phyloP scores from a whole-genome alignment of 371 early-diverging fungal genomes.

The Gilbertella persicaria region DNA sequence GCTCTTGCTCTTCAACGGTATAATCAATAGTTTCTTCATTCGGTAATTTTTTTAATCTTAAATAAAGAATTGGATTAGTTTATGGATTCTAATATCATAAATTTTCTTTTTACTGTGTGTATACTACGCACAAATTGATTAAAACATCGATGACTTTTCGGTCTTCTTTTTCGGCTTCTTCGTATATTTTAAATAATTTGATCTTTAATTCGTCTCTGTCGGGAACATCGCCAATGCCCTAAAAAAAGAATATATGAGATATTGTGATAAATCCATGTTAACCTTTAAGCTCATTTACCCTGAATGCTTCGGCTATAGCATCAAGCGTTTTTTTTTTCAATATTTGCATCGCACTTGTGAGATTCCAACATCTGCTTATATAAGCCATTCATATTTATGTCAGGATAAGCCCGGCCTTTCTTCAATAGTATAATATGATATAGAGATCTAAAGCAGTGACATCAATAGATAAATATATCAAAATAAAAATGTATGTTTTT shows the following conservation, averaged over 20 bases:
- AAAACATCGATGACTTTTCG: constrained; percentile 15
- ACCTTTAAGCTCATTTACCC: constrained; percentile 15
- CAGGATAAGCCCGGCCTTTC: constrained; percentile 7
- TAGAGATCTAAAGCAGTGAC: constrained; percentile 12
- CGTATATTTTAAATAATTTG: constrained; percentile 14
- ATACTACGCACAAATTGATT: constrained; percentile 12
- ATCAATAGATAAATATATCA: constrained; percentile 14
- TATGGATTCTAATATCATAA: constrained; percentile 4
- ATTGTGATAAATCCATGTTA: constrained; percentile 8
- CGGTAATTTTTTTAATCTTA: constrained; percentile 18
- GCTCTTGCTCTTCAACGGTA: constrained; percentile 14
- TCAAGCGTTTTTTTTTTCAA: constrained; percentile 16
- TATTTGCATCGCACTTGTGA: constrained; percentile 14
- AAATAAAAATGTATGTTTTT: constrained; percentile 10
- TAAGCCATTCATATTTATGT: constrained; percentile 6
- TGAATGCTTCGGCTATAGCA: constrained; percentile 9
- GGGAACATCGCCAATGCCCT: constrained; percentile 9
- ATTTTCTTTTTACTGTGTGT: constrained; percentile 7
- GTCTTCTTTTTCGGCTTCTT: constrained; percentile 14
- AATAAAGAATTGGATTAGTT: constrained; percentile 14
- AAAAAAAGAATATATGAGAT: constrained; percentile 18
- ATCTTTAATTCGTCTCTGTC: constrained; percentile 16
- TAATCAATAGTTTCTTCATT: constrained; percentile 11
- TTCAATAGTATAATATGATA: constrained; percentile 12
- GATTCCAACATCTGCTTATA: constrained; percentile 8